Base-by-base conservation (phyloP, 306 rosid species). In the Astragalus membranaceus region DNA sequence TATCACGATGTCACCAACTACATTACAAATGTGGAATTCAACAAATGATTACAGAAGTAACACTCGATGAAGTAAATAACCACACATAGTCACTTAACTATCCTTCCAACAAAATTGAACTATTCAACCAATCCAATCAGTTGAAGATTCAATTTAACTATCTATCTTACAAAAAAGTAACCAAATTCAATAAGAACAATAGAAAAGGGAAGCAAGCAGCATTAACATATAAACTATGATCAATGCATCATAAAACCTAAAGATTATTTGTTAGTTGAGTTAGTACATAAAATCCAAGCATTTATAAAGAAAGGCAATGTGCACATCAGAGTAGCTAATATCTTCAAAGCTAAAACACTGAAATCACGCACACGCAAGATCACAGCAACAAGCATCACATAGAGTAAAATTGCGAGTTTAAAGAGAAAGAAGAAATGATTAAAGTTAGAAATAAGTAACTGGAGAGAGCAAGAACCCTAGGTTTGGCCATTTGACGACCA, bases 381-480 rank as follows among this genome's bases (percentile, higher is more conserved):
- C 39, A 48, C n/a, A 67, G 56, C 15, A 70, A 8, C 46, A 6
- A 52, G 59, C 41, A 64, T 12, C n/a, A 30, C 12, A n/a, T 64
- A 33, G 0, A 53, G 33, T 10, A 0, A 57, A 64, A 55, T 37
- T 54, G 26, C 6, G 4, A 71, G 13, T 20, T 37, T 4, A 59
- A 16, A 57, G 36, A 32, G 17, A 63, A 16, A n/a, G 46, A 16
- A 6, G 29, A 59, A 56, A 59, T 36, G 26, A 54, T 35, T 0
- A 41, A 35, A 48, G 59, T n/a, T 10, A 72, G 79, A 62, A 68
- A 82, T 29, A 76, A 81, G 75, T 78, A 88, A 94, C 99, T 87
- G 60, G 96, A 91, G 56, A 94, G 88, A 75, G 96, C 97, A 8
- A 94, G 97, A 83, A 94, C 99, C 92, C 97, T 87, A 77, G 99